These are phyloP conservation scores for Penicillium steckii DNA, from an alignment of 495 filamentous ascomycete genomes.

Conservation along the genomic window DNA sequence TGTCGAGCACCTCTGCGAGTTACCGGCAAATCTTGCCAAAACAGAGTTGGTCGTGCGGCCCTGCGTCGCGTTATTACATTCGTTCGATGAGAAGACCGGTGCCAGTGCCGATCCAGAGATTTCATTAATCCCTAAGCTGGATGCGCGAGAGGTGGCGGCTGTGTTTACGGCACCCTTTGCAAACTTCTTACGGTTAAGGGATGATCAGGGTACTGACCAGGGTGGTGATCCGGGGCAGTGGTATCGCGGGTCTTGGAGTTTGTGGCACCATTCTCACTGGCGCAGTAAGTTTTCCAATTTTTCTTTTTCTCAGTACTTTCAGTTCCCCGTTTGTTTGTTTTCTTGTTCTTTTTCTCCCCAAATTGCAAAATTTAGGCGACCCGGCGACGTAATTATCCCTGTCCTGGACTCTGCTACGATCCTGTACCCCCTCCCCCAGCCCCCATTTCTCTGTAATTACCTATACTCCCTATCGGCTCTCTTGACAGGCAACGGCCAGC, in stretches of 20 bases:
- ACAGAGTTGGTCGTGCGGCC: conserved; percentile 82
- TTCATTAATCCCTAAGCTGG: conserved; percentile 70
- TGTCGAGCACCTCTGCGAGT: conserved; percentile 80
- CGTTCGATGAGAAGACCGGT: conserved; percentile 42
- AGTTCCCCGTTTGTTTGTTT: neutral
- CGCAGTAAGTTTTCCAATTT: conserved; percentile 31
- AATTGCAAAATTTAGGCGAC: neutral
- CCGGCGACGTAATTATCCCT: neutral
- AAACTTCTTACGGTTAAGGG: conserved; percentile 59
- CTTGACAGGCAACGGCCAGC: neutral
- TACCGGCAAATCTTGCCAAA: conserved; percentile 75
- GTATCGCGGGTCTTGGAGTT: conserved; percentile 50
- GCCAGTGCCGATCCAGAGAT: conserved; percentile 58
- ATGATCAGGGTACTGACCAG: conserved; percentile 33
- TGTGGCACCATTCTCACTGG: conserved; percentile 73
- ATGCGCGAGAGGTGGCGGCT: conserved; percentile 85
- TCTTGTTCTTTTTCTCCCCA: neutral
- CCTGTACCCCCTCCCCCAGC: neutral
- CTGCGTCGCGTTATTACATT: conserved; percentile 79
- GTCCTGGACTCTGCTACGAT: neutral
- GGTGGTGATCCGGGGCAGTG: conserved; percentile 47
- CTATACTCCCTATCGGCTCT: neutral
- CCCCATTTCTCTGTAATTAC: too few relatives aligned
- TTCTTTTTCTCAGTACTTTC: neutral
- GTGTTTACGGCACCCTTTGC: conserved; percentile 83